Evolutionary conservation across 345 rosid genomes (phyloP).

Genomic region (Kernera saxatilis): DNA sequence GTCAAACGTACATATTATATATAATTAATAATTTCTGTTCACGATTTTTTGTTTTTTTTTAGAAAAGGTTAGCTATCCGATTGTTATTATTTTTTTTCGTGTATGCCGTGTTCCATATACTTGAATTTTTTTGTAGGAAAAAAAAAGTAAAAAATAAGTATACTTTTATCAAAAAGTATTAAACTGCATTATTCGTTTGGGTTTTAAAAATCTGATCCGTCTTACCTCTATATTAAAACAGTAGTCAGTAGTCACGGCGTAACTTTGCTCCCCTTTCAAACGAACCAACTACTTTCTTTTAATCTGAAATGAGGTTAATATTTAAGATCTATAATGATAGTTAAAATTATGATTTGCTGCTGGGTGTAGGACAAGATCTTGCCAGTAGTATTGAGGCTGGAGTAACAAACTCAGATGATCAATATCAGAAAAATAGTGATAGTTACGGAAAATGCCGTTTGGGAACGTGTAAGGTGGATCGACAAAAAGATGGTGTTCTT

Average conservation of each 20-base stretch:
- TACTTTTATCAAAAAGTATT: no score
- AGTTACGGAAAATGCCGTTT: not conserved
- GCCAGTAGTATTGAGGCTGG: not conserved
- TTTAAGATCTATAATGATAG: not conserved
- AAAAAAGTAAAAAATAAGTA: no score
- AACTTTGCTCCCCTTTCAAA: not conserved
- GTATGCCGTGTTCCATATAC: no score
- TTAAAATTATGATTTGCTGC: not conserved
- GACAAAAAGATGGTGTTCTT: not conserved
- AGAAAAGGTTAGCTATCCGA: no score
- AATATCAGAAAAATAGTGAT: not conserved
- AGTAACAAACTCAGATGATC: not conserved
- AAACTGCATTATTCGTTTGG: no score
- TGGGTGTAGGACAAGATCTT: slow-evolving; percentile 2
- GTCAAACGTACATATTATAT: no score
- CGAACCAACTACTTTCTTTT: not conserved
- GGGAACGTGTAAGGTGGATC: not conserved
- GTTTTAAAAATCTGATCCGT: not conserved
- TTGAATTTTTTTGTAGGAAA: no score
- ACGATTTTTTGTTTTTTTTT: no score
- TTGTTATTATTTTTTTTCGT: no score
- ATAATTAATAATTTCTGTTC: no score
- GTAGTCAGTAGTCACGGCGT: no score
- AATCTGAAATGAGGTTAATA: not conserved
- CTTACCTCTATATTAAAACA: not conserved